Conservation (phyloP, 2,329 filamentous ascomycete species). For the Balansia obtecta region DNA sequence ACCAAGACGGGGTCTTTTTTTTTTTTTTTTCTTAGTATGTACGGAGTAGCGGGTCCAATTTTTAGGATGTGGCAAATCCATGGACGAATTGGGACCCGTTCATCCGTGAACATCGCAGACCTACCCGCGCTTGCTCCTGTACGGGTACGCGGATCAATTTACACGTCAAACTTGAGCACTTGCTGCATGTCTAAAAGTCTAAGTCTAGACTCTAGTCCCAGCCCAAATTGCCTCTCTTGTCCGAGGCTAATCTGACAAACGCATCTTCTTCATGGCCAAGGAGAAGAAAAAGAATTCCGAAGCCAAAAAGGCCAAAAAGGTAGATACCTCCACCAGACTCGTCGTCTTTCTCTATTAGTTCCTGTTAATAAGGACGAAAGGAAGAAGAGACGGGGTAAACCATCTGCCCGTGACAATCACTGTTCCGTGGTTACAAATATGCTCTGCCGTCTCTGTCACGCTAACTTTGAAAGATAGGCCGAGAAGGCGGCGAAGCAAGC, state of each 20-base stretch:
- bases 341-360: background rate
- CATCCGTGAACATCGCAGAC: too few species aligned
- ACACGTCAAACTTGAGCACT: too few species aligned
- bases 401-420: too few species aligned
- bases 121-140: too few species aligned
- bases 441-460: background rate
- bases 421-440: background rate
- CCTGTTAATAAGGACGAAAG: background rate
- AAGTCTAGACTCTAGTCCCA: background rate
- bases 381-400: background rate
- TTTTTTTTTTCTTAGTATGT: too few species aligned
- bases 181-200: too few species aligned
- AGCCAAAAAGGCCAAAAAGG: slow-evolving; percentile 39
- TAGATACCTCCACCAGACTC: slow-evolving; percentile 22
- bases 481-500: slow-evolving; percentile 68
- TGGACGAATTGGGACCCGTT: too few species aligned
- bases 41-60: too few species aligned
- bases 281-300: slow-evolving; percentile 39
- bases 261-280: slow-evolving; percentile 29
- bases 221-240: background rate
- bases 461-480: slow-evolving; percentile 21
- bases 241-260: background rate
- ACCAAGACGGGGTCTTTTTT: too few species aligned
- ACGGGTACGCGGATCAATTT: too few species aligned
- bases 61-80: too few species aligned